Percentiles rank a stretch among this genome's conserved stretches.
Evolutionary conservation across 768 basidiomycete species (phyloP).

Genomic region (button mushroom (Agaricus bisporus)): DNA sequence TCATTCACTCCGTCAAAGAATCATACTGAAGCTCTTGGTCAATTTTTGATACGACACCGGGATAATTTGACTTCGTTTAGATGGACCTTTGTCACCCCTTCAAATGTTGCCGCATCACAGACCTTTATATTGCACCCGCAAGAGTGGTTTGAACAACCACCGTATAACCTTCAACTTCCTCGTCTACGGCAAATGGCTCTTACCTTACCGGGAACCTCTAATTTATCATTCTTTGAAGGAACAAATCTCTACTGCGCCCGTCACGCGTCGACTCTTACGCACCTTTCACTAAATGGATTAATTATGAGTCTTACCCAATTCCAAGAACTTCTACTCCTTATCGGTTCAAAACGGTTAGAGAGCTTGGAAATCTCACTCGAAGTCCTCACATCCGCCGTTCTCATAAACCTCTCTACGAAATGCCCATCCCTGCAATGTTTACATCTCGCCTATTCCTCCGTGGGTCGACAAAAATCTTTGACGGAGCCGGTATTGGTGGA

Average conservation of each 20-base stretch:
- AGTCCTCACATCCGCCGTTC: slow-evolving; percentile 6
- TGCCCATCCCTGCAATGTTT: neutral
- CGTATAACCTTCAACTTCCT: slow-evolving; percentile 5
- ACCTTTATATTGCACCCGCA: neutral
- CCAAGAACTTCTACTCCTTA: slow-evolving; percentile 5
- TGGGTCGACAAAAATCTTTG: slow-evolving; percentile 4
- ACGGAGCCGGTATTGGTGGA: slow-evolving; percentile 4
- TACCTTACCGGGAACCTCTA: neutral
- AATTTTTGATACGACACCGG: slow-evolving; percentile 3
- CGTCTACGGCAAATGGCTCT: neutral
- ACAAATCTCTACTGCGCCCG: slow-evolving; percentile 4
- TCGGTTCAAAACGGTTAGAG: slow-evolving; percentile 1
- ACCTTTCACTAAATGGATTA: slow-evolving; percentile 3
- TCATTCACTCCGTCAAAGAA: neutral
- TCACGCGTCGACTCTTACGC: slow-evolving; percentile 4
- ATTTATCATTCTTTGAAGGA: slow-evolving; percentile 2
- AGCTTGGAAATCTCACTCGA: slow-evolving; percentile 3
- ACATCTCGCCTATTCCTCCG: neutral
- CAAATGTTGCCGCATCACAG: neutral
- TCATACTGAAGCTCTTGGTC: slow-evolving; percentile 3
- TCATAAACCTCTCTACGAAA: slow-evolving; percentile 6
- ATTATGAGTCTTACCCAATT: slow-evolving; percentile 2
- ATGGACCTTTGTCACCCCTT: slow-evolving; percentile 1
- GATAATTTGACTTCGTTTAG: slow-evolving; percentile 3
- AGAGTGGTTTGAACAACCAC: slow-evolving; percentile 7